Base-by-base conservation (phyloP, 441 rosid genomes). In the Populus hybrid region DNA sequence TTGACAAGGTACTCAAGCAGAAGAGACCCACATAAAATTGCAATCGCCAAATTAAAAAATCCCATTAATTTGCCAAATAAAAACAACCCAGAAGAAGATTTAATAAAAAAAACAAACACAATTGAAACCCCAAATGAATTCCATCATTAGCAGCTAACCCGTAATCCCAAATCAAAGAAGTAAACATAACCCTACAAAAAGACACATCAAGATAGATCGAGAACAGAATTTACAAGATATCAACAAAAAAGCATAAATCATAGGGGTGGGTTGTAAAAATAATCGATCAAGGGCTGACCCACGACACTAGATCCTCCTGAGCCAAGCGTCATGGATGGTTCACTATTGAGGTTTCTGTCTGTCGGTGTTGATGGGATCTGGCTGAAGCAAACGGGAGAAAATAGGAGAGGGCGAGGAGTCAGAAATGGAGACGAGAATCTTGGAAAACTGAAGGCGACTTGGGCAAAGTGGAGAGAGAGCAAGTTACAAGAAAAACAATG, bases 261-360 rank as follows among this genome's bases (percentile, higher is more conserved):
- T 1, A 74, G 50, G 35, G 24, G 61, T 36, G 23, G 54, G 23
- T 38, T 9, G 20, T 21, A 32, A 18, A 11, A 34, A 18, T 34
- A 14, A 36, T 67, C 16, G 78, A 69, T 40, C 9, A 70, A 70
- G 68, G 38, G 76, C 89, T 85, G 50, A 93, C 99, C 99, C 74
- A 95, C 99, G 84, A 93, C 97, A 84, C 98, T 88, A 65, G 99
- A 95, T 95, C 95, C 99, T 85, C 93, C 99, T 59, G 99, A 93
- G 88, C 97, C 95, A 82, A 95, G 95, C 89, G 98, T 90, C 99
- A 95, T 95, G 87, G 83, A 28, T 76, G 83, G 72, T 34, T 75
- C 54, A 32, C 32, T 64, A 73, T 38, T 71, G 79, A 16, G 42
- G 18, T 6, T 38, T 38, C 72, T 78, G 24, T 24, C 79, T 34